These are phyloP conservation scores for Juncus effusus DNA, from an alignment of 176 grass and related monocot genomes.

Conservation along the genomic window DNA sequence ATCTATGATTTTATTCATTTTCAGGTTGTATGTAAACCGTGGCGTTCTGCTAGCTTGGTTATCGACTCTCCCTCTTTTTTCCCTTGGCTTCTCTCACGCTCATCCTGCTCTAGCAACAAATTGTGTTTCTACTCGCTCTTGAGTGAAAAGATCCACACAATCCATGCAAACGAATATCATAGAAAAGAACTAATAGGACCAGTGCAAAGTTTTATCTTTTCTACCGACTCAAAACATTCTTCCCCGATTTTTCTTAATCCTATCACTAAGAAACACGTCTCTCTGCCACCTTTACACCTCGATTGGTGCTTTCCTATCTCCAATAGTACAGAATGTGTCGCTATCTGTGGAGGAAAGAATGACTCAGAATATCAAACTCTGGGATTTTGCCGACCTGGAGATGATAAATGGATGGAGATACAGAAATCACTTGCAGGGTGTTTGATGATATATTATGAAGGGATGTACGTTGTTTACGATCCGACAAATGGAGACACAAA, in stretches of 20 bases:
- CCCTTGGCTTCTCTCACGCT: not conserved
- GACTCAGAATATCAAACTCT: constrained; percentile 4
- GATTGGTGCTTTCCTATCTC: constrained; percentile 24
- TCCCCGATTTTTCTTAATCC: constrained; percentile 1
- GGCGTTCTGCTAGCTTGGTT: not conserved
- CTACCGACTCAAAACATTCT: not conserved
- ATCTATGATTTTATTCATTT: constrained; percentile 5
- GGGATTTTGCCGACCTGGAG: constrained; percentile 5
- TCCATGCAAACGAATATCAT: not conserved
- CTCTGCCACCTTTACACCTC: constrained; percentile 2
- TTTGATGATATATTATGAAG: constrained; percentile 13
- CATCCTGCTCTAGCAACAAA: not conserved
- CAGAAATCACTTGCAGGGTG: constrained; percentile 9
- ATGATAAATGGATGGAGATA: constrained; percentile 8
- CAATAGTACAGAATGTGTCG: not conserved
- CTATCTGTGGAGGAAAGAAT: constrained; percentile 20
- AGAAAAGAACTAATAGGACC: not conserved
- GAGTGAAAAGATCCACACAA: not conserved
- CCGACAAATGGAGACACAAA: constrained; percentile 1
- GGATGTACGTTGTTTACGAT: constrained; percentile 9
- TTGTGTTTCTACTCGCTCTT: not conserved
- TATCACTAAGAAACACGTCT: not conserved
- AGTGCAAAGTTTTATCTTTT: constrained; percentile 1
- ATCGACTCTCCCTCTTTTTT: not conserved
- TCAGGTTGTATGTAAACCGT: constrained; percentile 11